Conservation (phyloP, 2,329 filamentous ascomycete species). For the Microsporum canis region DNA sequence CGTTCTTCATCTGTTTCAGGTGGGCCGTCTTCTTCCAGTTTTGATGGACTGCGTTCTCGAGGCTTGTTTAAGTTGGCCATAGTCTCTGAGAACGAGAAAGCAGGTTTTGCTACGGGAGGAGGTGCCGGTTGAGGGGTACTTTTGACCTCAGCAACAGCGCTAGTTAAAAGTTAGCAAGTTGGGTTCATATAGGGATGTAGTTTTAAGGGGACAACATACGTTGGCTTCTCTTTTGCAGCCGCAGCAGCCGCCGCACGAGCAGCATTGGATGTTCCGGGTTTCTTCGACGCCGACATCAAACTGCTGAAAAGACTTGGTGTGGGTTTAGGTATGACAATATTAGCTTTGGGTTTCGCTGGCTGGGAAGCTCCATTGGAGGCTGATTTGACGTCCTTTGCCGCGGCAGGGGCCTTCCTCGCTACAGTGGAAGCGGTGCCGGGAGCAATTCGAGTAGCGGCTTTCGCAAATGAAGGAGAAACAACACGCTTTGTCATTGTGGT, state of each 20-base stretch:
- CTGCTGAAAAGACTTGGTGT: slow-evolving; percentile 36
- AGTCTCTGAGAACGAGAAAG: slow-evolving; percentile 40
- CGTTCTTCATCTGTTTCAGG: slow-evolving; percentile 51
- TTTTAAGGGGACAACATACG: slow-evolving; percentile 18
- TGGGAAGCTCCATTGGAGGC: slow-evolving; percentile 15
- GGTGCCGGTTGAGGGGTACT: slow-evolving; percentile 25
- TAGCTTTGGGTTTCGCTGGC: slow-evolving; percentile 27
- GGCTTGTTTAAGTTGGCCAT: slow-evolving; percentile 45
- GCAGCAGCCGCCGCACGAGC: slow-evolving; percentile 36
- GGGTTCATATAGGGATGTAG: neutral
- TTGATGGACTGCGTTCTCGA: slow-evolving; percentile 42
- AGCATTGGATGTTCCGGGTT: slow-evolving; percentile 40
- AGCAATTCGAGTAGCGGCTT: slow-evolving; percentile 21
- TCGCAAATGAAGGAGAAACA: slow-evolving; percentile 26
- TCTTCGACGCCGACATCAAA: slow-evolving; percentile 39
- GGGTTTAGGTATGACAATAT: slow-evolving; percentile 32
- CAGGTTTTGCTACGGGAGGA: slow-evolving; percentile 25
- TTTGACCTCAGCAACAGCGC: neutral
- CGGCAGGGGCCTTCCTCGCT: neutral
- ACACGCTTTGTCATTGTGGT: slow-evolving; percentile 30
- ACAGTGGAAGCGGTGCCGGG: neutral
- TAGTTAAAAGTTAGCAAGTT: slow-evolving; percentile 11
- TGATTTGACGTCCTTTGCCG: slow-evolving; percentile 12
- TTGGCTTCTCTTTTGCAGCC: slow-evolving; percentile 23
- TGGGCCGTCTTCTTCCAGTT: slow-evolving; percentile 42